Evolutionary conservation across 768 basidiomycete genomes (phyloP), one percentile per base, ranked within the genome.

Genomic region (Cyclocybe cylindracea): DNA sequence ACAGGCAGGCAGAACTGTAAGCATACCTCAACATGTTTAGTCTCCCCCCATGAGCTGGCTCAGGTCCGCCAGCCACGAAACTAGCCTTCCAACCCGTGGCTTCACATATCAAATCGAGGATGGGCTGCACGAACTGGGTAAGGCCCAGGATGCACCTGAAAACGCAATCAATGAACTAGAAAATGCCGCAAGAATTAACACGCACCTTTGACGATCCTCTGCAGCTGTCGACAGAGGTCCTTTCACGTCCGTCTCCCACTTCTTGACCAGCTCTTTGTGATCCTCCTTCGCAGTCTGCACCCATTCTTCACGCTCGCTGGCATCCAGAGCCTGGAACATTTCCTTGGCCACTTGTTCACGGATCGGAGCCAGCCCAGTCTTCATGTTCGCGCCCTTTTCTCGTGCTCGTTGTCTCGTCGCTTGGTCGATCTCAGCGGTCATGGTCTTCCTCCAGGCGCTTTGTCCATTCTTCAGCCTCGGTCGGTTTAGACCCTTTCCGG

Each of bases 21-120:
- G 46, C 57, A 16, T 46, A 59, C 57, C 50, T 56, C n/a, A 53
- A 7, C 10, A 59, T 36, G 34, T 49, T 56, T 7, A 59, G 18
- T 8, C 46, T 39, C n/a, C n/a, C n/a, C n/a, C n/a, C n/a, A n/a
- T n/a, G n/a, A n/a, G n/a, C n/a, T n/a, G n/a, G n/a, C n/a, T 59
- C 57, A 9, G 57, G 57, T 5, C 57, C 57, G 24, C 57, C 57
- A 10, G 48, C 36, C 32, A 59, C 43, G 24, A 56, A 37, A 1
- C 41, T 44, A 2, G 42, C 46, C 16, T 52, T 52, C 55, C 50
- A 52, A 14, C 55, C 57, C 3, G 55, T 56, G 11, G 37, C 35
- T 0, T 50, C 37, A 44, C 50, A 48, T 4, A 56, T 52, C 1
- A 46, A n/a, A 35, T 59, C 46, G 8, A 59, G 42, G 8, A n/a